phyloP scores from a whole-genome alignment of 2,329 filamentous ascomycete species.

The Cyphellophora europaea region DNA sequence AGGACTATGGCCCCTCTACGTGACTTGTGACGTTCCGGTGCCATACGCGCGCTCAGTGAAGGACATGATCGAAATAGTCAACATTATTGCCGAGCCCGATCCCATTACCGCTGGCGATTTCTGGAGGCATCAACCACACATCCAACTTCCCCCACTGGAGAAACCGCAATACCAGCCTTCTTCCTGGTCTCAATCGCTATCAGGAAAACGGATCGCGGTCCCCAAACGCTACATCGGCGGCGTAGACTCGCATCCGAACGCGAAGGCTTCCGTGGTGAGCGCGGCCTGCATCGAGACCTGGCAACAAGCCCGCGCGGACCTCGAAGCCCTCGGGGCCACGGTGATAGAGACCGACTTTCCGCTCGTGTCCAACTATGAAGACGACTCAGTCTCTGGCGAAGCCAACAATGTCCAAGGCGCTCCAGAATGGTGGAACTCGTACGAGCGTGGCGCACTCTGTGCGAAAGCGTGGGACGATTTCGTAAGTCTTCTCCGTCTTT shows the following conservation, averaged over 20 bases:
- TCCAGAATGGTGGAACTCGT: conserved; percentile 33
- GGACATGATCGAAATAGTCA: conserved; percentile 34
- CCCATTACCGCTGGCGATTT: conserved; percentile 8
- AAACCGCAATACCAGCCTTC: conserved; percentile 24
- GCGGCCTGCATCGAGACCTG: conserved; percentile 28
- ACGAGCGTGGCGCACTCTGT: conserved; percentile 38
- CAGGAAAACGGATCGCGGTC: conserved; percentile 39
- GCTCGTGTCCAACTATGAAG: conserved; percentile 23
- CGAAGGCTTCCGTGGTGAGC: conserved; percentile 27
- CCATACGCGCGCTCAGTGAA: conserved; percentile 38
- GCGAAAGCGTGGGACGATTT: conserved; percentile 45
- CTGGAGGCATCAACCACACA: conserved; percentile 8
- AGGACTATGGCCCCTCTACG: conserved; percentile 44
- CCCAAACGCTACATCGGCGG: conserved; percentile 44
- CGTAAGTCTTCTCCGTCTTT: conserved; percentile 23
- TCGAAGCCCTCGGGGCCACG: conserved; percentile 23
- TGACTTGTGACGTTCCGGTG: conserved; percentile 42
- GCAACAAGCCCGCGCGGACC: conserved; percentile 16
- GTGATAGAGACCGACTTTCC: conserved; percentile 25
- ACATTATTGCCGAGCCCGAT: conserved; percentile 13
- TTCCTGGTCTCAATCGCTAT: conserved; percentile 38
- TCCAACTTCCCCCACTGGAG: conserved; percentile 27
- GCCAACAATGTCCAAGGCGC: not conserved
- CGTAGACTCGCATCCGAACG: conserved; percentile 16
- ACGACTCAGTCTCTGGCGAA: conserved; percentile 14